phyloP scores from a whole-genome alignment of 1,284 basidiomycete genomes.

The Schizophyllum commune region DNA sequence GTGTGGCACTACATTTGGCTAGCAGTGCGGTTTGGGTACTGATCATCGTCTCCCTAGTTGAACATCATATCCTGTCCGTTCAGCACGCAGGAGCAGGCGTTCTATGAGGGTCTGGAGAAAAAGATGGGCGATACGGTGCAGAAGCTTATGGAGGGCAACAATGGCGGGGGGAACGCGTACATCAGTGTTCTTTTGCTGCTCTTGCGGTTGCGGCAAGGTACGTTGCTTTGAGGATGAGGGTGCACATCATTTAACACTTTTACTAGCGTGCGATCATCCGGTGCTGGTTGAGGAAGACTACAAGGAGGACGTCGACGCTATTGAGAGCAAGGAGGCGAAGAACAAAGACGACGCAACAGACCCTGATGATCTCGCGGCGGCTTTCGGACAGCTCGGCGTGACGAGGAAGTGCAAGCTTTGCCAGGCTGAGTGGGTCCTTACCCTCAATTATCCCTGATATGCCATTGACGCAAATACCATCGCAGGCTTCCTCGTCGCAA shows the following conservation, averaged over 20 bases:
- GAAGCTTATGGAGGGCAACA: conserved; percentile 50
- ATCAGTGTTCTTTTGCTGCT: conserved; percentile 82
- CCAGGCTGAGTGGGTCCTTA: conserved; percentile 47
- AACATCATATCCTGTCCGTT: conserved; percentile 69
- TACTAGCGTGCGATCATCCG: conserved; percentile 82
- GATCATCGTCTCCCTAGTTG: background rate
- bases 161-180: conserved; percentile 59
- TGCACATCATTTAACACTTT: background rate
- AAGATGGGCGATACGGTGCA: conserved; percentile 71
- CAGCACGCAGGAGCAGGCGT: conserved; percentile 67
- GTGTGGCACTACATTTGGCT: conserved; percentile 24
- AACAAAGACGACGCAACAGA: conserved; percentile 30
- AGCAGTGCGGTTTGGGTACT: background rate
- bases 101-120: conserved; percentile 75
- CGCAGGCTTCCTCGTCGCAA: conserved; percentile 7
- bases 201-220: conserved; percentile 84
- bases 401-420: conserved; percentile 71
- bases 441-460: conserved; percentile 24
- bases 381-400: conserved; percentile 69
- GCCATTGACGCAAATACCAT: conserved; percentile 12
- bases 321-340: conserved; percentile 54
- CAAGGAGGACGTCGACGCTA: conserved; percentile 61
- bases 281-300: conserved; percentile 73
- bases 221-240: conserved; percentile 11
- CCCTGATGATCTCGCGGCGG: conserved; percentile 69